phyloP scores from a whole-genome alignment of 2,329 filamentous ascomycete genomes.

The Cryphonectria parasitica region DNA sequence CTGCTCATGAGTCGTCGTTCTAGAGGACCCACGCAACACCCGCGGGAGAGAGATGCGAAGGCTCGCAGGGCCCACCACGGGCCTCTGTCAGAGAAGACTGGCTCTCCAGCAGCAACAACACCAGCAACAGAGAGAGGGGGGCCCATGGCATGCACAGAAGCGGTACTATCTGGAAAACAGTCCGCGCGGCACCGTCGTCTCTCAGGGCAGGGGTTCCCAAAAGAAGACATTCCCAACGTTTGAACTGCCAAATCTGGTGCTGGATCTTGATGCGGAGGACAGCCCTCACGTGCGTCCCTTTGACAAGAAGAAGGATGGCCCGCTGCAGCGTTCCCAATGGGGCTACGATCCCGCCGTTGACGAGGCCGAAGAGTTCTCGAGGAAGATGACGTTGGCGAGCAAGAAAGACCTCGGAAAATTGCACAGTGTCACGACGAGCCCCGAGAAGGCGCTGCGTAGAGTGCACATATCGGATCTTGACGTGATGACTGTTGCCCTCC shows the following conservation, averaged over 20 bases:
- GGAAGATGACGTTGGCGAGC: slow-evolving; percentile 37
- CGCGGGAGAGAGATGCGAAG: slow-evolving; percentile 15
- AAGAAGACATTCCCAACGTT: slow-evolving; percentile 32
- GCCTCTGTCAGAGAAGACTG: slow-evolving; percentile 14
- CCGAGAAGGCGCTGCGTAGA: neutral
- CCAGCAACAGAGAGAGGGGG: neutral
- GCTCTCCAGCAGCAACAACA: neutral
- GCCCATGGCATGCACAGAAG: slow-evolving; percentile 2
- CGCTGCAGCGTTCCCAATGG: slow-evolving; percentile 39
- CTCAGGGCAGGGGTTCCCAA: neutral
- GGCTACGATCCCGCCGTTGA: slow-evolving; percentile 27
- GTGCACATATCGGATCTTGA: slow-evolving; percentile 16
- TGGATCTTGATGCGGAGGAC: slow-evolving; percentile 58
- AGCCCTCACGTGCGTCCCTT: slow-evolving; percentile 48
- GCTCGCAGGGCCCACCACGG: slow-evolving; percentile 7
- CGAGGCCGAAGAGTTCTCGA: slow-evolving; percentile 36
- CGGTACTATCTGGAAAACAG: slow-evolving; percentile 5
- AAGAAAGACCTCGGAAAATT: neutral
- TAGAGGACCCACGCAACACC: slow-evolving; percentile 5
- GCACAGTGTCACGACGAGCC: slow-evolving; percentile 19
- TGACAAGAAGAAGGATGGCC: slow-evolving; percentile 42
- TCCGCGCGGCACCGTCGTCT: slow-evolving; percentile 8
- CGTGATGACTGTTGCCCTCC: slow-evolving; percentile 23
- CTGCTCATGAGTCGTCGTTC: slow-evolving; percentile 18
- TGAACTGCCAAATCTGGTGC: slow-evolving; percentile 47